A percentile compares a stretch with the other conserved stretches of the same genome.
phyloP scores from a whole-genome alignment of 805 yeast genomes.

The Metschnikowia kunwiensis region DNA sequence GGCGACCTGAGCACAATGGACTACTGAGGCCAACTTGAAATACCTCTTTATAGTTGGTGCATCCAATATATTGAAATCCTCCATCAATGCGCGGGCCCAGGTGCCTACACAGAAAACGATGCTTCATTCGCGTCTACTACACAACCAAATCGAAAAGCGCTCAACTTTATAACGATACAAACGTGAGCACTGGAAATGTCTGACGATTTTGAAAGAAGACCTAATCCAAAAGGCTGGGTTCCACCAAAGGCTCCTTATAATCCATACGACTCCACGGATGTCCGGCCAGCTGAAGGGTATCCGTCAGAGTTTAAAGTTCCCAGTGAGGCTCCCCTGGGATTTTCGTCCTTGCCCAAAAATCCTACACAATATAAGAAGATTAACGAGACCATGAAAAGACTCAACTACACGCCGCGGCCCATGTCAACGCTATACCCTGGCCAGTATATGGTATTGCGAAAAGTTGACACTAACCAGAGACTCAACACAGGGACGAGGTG shows the following conservation, averaged over 20 bases:
- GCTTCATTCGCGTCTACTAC: too few relatives aligned
- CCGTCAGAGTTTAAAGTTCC: constrained; percentile 79
- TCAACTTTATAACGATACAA: too few relatives aligned
- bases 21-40: too few relatives aligned
- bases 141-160: too few relatives aligned
- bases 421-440: constrained; percentile 72
- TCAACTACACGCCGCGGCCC: constrained; percentile 79
- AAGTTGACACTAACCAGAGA: constrained; percentile 49
- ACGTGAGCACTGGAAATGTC: too few relatives aligned
- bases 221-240: constrained; percentile 76
- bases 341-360: constrained; percentile 58
- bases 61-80: too few relatives aligned
- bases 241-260: constrained; percentile 83
- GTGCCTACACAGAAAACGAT: too few relatives aligned
- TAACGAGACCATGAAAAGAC: constrained; percentile 67
- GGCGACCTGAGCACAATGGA: too few relatives aligned
- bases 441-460: constrained; percentile 65
- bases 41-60: too few relatives aligned
- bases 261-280: constrained; percentile 76
- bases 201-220: constrained; percentile 52
- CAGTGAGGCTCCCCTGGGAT: constrained; percentile 52
- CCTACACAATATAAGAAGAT: constrained; percentile 66
- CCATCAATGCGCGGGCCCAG: too few relatives aligned
- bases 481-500: constrained; percentile 60
- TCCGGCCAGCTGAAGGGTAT: constrained; percentile 78